phyloP scores from a whole-genome alignment of 2,329 filamentous ascomycete species.

The Colletotrichum sp. region DNA sequence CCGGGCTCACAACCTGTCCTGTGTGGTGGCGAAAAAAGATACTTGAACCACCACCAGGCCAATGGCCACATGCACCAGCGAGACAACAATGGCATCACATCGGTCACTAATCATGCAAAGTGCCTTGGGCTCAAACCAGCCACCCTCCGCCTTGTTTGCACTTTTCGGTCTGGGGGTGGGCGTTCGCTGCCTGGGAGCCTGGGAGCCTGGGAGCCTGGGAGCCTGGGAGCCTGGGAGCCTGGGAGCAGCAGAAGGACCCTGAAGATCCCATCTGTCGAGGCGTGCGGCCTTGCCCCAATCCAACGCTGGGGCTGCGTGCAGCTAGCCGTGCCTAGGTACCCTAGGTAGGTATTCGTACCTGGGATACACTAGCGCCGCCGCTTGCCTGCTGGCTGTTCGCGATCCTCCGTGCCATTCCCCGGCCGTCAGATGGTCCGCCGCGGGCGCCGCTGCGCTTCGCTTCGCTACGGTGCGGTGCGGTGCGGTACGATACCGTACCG shows the following conservation, averaged over 20 bases:
- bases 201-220: not conserved
- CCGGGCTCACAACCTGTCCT: not conserved
- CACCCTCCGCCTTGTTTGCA: not conserved
- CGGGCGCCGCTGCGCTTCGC: conserved; percentile 6
- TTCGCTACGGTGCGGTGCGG: not conserved
- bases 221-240: not conserved
- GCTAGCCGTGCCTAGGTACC: not conserved
- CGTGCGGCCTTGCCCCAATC: conserved; percentile 4
- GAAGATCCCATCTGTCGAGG: conserved; percentile 16
- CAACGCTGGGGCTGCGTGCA: conserved; percentile 8
- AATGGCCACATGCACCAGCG: not conserved
- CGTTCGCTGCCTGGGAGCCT: not conserved
- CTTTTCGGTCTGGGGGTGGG: not conserved
- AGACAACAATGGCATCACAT: not conserved
- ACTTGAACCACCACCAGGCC: not conserved
- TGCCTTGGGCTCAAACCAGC: not conserved
- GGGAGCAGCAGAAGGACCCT: conserved; percentile 15
- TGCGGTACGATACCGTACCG: conserved; percentile 7
- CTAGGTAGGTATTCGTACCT: not conserved
- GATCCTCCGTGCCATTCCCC: conserved; percentile 12
- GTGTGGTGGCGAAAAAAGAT: not conserved
- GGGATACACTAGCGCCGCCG: not conserved
- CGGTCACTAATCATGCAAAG: not conserved
- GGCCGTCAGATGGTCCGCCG: conserved; percentile 13
- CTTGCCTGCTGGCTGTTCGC: conserved; percentile 4